Percentiles rank a stretch among this genome's conserved stretches.
phyloP scores from a whole-genome alignment of 2,329 filamentous ascomycete species.

The Clarireedia hainanense region DNA sequence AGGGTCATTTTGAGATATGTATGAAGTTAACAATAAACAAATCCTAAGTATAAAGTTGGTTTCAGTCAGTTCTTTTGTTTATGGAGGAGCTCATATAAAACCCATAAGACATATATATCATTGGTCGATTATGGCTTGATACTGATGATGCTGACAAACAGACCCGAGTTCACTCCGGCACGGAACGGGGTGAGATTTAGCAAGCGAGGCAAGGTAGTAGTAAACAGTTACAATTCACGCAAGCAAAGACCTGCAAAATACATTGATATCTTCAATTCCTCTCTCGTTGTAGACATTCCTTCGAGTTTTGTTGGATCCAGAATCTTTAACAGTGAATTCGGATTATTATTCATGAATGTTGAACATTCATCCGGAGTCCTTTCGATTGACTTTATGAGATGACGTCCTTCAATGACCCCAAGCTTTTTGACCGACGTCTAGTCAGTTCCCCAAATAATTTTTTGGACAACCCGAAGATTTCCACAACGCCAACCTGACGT shows the following conservation, averaged over 20 bases:
- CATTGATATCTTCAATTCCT: too few relatives aligned
- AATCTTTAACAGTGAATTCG: neutral
- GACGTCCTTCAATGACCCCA: constrained; percentile 3
- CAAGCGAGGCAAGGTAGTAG: neutral
- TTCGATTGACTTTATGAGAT: neutral
- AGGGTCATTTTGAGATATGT: constrained; percentile 2
- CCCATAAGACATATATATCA: too few relatives aligned
- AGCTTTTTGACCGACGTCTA: neutral
- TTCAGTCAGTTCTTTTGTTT: too few relatives aligned
- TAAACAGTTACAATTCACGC: too few relatives aligned
- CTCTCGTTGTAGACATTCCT: too few relatives aligned
- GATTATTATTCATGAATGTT: neutral
- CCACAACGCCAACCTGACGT: constrained; percentile 2
- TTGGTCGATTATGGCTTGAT: too few relatives aligned
- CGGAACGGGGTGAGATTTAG: constrained; percentile 7
- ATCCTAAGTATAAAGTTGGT: too few relatives aligned
- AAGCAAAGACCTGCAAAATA: too few relatives aligned
- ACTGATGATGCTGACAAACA: constrained; percentile 7
- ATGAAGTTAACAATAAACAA: neutral
- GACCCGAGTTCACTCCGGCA: constrained; percentile 15
- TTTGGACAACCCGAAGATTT: neutral
- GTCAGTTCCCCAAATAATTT: neutral
- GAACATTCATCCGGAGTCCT: neutral
- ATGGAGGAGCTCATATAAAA: too few relatives aligned
- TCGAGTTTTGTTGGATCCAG: neutral